Evolutionary conservation across 176 grass and related monocot species (phyloP), one percentile per base, ranked within the genome.

Genomic region (Eleusine indica): DNA sequence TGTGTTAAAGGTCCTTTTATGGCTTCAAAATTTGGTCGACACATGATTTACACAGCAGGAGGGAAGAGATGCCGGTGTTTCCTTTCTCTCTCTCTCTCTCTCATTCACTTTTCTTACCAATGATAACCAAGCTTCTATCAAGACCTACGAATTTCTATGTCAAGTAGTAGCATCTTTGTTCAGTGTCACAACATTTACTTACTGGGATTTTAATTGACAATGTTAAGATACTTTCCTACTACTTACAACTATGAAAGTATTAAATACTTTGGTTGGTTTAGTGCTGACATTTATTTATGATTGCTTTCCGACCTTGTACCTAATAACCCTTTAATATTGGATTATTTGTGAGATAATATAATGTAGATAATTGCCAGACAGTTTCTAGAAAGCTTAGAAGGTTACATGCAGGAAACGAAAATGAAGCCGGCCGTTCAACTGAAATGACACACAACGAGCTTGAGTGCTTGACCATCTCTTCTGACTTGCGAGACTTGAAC

Each of bases 401-500:
- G 44, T 51, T 53, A 30, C 10, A 53, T 14, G 52, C 68, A 13
- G 56, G 25, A 47, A 62, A 47, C 2, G 56, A 21, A 73, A 48
- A 62, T 47, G 52, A 73, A 73, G 52, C 35, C 41, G 28, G 17
- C 68, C 4, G 15, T 9, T 13, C 64, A 21, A 17, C 25, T 11
- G 44, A 68, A 35, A 68, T n/a, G 6, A 3, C 4, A 21, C 21
- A 57, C 17, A 56, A 52, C 6, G 30, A 25, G 9, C 32, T 38
- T 1, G 35, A 80, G 8, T 39, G 78, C 78, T 41, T 70, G 78
- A 81, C 49, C 69, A 17, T 9, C 6, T 11, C 43, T 71, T 56
- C 68, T 70, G 66, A 77, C 48, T 42, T 78, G 25, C 6, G 43
- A 49, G 53, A 61, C 53, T 6, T 35, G 68, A 52, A 3, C 7